phyloP scores from a whole-genome alignment of 1,284 basidiomycete genomes.

The Pseudozyma pruni region DNA sequence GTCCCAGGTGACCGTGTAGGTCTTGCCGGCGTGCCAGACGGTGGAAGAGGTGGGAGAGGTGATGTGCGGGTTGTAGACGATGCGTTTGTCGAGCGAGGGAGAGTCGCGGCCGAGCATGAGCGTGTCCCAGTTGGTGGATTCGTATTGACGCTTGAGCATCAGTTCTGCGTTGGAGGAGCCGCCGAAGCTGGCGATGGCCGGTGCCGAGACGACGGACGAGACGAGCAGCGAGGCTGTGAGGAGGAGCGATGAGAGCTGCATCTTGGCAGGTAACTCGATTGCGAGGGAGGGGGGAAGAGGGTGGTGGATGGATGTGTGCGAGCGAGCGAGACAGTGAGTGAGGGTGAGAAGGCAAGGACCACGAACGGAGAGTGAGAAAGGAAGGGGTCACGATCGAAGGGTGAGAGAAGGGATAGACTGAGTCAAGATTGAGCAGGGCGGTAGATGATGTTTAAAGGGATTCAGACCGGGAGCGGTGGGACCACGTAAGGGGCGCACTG shows the following conservation, averaged over 20 bases:
- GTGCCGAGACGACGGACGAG: constrained; percentile 19
- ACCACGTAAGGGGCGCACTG: too few relatives aligned
- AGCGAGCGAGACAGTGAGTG: too few relatives aligned
- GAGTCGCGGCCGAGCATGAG: constrained; percentile 21
- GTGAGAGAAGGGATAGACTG: not conserved
- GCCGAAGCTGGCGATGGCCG: constrained; percentile 15
- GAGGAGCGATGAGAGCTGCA: constrained; percentile 31
- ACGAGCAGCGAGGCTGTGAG: constrained; percentile 26
- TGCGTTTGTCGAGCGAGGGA: constrained; percentile 21
- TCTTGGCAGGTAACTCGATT: constrained; percentile 1
- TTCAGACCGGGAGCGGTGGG: too few relatives aligned
- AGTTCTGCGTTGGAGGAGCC: constrained; percentile 17
- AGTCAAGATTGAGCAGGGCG: too few relatives aligned
- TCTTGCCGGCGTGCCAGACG: constrained; percentile 35
- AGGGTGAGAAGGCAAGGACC: not conserved
- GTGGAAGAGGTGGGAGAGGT: constrained; percentile 21
- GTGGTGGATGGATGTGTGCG: not conserved
- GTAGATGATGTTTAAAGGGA: too few relatives aligned
- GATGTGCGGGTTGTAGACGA: constrained; percentile 51
- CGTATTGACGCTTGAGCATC: constrained; percentile 41
- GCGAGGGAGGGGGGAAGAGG: not conserved
- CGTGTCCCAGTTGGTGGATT: constrained; percentile 20
- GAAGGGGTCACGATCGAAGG: not conserved
- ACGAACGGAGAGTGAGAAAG: not conserved
- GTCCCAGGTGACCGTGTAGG: constrained; percentile 35